Percentiles rank a stretch among this genome's conserved stretches.
Conservation (phyloP, 2,329 filamentous ascomycete species). For the Cercospora zeina region DNA sequence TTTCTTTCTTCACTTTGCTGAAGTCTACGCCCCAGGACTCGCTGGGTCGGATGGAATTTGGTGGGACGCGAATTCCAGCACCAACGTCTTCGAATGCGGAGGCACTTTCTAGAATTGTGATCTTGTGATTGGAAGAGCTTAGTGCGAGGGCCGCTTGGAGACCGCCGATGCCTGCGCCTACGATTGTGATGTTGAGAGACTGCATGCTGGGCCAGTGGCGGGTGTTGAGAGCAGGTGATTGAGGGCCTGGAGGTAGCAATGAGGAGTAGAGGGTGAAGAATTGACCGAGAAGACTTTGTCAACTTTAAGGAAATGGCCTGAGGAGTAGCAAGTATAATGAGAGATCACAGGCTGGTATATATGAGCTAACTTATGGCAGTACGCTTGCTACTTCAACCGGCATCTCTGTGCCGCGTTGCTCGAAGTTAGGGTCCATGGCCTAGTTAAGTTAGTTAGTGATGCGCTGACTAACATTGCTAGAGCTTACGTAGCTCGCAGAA, state of each 20-base stretch:
- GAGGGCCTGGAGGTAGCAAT: neutral
- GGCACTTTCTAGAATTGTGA: slow-evolving; percentile 45
- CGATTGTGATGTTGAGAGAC: neutral
- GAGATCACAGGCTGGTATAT: too few relatives aligned
- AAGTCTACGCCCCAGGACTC: slow-evolving; percentile 43
- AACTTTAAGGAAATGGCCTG: neutral
- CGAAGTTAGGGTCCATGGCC: too few relatives aligned
- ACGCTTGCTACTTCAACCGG: too few relatives aligned
- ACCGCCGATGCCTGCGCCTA: neutral
- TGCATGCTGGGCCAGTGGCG: neutral
- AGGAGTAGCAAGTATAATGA: too few relatives aligned
- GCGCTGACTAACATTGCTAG: too few relatives aligned
- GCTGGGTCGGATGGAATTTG: slow-evolving; percentile 43
- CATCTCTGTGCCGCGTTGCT: too few relatives aligned
- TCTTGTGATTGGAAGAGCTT: slow-evolving; percentile 22
- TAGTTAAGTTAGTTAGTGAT: too few relatives aligned
- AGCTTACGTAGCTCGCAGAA: too few relatives aligned
- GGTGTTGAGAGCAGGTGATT: neutral
- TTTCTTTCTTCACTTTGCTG: slow-evolving; percentile 34
- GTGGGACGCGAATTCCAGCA: slow-evolving; percentile 30
- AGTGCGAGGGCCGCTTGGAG: neutral
- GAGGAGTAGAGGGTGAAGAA: neutral
- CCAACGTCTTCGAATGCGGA: slow-evolving; percentile 39
- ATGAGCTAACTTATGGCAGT: too few relatives aligned
- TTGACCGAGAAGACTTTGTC: neutral